A percentile compares a stretch with the other conserved stretches of the same genome.
These are phyloP conservation scores for Cryptosporidium baileyi DNA, from an alignment of 169 alveolate genomes.

Conservation along the genomic window DNA sequence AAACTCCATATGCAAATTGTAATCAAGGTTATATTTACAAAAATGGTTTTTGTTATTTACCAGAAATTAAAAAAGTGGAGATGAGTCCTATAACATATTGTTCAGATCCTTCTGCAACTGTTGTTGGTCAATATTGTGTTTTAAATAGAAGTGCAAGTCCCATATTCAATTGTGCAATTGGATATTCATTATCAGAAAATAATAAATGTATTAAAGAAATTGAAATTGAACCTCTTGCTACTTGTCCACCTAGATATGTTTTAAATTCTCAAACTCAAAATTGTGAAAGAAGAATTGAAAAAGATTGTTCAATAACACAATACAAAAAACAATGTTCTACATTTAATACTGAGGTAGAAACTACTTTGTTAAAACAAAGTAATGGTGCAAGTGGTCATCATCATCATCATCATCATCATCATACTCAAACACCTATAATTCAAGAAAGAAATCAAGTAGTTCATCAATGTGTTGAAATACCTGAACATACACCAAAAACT, in stretches of 20 bases:
- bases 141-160: slow-evolving; percentile 11
- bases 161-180: slow-evolving; percentile 7
- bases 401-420: background rate
- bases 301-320: slow-evolving; percentile 45
- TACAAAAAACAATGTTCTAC: slow-evolving; percentile 25
- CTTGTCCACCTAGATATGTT: slow-evolving; percentile 60
- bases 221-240: slow-evolving; percentile 29
- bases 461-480: slow-evolving; percentile 59
- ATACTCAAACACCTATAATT: background rate
- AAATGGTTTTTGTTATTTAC: slow-evolving; percentile 21
- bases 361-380: background rate
- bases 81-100: slow-evolving; percentile 21
- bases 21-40: slow-evolving; percentile 22
- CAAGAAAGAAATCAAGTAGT: slow-evolving; percentile 9
- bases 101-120: slow-evolving; percentile 36
- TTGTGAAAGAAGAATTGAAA: slow-evolving; percentile 48
- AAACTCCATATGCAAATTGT: background rate
- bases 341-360: background rate
- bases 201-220: slow-evolving; percentile 15
- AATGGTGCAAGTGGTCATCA: background rate
- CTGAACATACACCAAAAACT: slow-evolving; percentile 1
- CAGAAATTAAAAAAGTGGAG: background rate
- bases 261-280: background rate
- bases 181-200: background rate
- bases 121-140: slow-evolving; percentile 45